Percentiles rank a stretch among this genome's conserved stretches.
Conservation (phyloP, 1,139 yeast species). For the Hansenula lynferdii region DNA sequence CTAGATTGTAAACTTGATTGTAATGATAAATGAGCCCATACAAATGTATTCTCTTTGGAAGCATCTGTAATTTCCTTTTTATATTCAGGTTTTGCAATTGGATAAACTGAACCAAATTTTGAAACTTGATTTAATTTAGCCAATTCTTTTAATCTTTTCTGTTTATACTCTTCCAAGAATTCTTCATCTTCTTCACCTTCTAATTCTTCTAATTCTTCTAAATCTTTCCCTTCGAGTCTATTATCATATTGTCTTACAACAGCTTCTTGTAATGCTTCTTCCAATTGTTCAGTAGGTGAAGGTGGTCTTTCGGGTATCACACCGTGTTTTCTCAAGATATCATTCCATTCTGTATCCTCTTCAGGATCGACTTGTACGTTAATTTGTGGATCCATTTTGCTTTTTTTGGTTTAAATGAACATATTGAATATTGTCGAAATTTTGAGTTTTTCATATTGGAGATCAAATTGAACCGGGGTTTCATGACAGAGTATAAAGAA, state of each 20-base stretch:
- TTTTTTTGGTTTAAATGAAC: neutral
- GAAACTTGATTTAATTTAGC: conserved; percentile 53
- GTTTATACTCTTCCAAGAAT: conserved; percentile 68
- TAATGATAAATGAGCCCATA: conserved; percentile 73
- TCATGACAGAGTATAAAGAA: neutral
- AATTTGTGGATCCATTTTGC: conserved; percentile 15
- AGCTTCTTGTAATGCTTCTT: conserved; percentile 84
- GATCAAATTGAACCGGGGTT: neutral
- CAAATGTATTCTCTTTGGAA: conserved; percentile 46
- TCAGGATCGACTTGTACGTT: conserved; percentile 84
- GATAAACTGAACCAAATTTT: conserved; percentile 72
- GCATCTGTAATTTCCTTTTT: conserved; percentile 81
- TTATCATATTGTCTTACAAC: conserved; percentile 56
- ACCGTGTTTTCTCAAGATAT: conserved; percentile 83
- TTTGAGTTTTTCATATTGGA: neutral
- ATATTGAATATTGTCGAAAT: neutral
- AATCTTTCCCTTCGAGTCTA: conserved; percentile 60
- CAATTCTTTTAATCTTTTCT: conserved; percentile 71
- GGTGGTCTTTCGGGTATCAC: conserved; percentile 90
- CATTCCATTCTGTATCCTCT: conserved; percentile 99
- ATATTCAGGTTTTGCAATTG: conserved; percentile 84
- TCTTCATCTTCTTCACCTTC: conserved; percentile 80
- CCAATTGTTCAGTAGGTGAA: conserved; percentile 81
- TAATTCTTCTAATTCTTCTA: conserved; percentile 76
- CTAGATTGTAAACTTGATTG: conserved; percentile 72